phyloP scores from a whole-genome alignment of 257 asterid species.

The Solanum lycopersicoides region DNA sequence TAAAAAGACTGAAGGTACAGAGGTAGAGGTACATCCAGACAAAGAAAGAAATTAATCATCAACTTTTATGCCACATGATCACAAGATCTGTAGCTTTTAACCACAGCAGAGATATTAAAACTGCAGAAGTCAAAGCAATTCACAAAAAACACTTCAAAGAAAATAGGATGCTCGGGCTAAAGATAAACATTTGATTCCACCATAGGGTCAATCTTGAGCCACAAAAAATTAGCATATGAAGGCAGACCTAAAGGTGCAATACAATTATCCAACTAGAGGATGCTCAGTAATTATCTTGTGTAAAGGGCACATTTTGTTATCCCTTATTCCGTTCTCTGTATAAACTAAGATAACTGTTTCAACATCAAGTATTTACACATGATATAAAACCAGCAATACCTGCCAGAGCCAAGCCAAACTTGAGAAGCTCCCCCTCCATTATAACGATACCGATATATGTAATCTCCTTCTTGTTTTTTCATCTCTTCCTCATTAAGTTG shows the following conservation, averaged over 20 bases:
- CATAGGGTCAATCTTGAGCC: not conserved
- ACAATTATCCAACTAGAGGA: not conserved
- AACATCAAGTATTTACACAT: not conserved
- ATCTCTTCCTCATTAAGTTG: constrained; percentile 72
- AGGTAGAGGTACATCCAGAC: not conserved
- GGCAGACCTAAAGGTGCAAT: not conserved
- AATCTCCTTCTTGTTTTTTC: constrained; percentile 90
- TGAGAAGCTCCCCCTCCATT: constrained; percentile 99
- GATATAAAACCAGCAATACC: constrained; percentile 33
- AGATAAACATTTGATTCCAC: not conserved
- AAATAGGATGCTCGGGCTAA: not conserved
- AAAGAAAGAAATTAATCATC: not conserved
- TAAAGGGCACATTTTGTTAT: not conserved
- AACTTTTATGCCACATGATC: not conserved
- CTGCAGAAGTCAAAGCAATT: not conserved
- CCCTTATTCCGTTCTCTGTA: not conserved
- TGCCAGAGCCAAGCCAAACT: constrained; percentile 98
- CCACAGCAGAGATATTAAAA: not conserved
- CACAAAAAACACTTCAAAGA: not conserved
- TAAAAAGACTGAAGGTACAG: not conserved
- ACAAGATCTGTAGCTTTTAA: not conserved
- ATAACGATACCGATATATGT: constrained; percentile 83
- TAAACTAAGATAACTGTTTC: not conserved
- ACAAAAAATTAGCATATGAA: not conserved
- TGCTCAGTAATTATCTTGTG: not conserved